Percentiles rank a stretch among this genome's conserved stretches.
These are phyloP conservation scores for Carex kokanica DNA, from an alignment of 176 grass and related monocot species.

Conservation along the genomic window DNA sequence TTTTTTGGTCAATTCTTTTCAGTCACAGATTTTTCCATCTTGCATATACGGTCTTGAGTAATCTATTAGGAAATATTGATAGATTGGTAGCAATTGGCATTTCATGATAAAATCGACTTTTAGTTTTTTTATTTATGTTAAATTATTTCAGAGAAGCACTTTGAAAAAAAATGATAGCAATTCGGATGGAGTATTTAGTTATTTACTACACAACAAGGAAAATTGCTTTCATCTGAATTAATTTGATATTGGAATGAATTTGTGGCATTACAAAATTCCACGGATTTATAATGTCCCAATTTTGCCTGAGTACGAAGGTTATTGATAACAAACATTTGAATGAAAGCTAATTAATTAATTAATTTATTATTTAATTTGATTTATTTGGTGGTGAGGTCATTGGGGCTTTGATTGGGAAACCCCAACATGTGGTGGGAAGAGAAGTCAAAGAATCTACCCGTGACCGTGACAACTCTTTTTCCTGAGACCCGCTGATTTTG, in stretches of 20 bases:
- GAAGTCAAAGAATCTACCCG: background rate
- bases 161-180: background rate
- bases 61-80: conserved; percentile 3
- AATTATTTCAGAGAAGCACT: background rate
- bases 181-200: background rate
- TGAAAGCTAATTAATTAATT: too few species aligned
- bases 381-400: background rate
- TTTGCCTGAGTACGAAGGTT: background rate
- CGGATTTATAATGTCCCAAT: too few species aligned
- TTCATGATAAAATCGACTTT: background rate
- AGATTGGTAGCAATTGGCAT: background rate
- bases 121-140: background rate
- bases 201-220: background rate
- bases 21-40: conserved; percentile 23
- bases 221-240: background rate
- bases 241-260: background rate
- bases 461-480: too few species aligned
- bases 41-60: conserved; percentile 17
- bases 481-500: too few species aligned
- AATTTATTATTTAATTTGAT: background rate
- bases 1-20: conserved; percentile 6
- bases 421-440: conserved; percentile 3
- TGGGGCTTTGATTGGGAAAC: background rate
- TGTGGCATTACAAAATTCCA: background rate
- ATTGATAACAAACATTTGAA: background rate